Evolutionary conservation across 106 monocot genomes (phyloP).

Genomic region (Dioscorea alata): DNA sequence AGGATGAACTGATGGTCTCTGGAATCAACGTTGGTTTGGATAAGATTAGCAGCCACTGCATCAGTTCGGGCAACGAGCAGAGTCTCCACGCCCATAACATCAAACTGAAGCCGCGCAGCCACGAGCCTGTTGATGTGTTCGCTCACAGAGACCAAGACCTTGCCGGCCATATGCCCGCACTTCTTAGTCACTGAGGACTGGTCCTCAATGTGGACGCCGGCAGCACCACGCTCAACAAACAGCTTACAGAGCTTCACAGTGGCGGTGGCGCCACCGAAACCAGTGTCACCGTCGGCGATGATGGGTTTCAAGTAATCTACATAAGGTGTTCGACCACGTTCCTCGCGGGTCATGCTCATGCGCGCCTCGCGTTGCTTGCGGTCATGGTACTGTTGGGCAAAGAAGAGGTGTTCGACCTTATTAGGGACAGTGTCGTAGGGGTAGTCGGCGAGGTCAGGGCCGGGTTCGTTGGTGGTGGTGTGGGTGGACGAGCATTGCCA

Average conservation of each 20-base stretch:
- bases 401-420: slow-evolving; percentile 93
- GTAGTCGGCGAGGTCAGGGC: slow-evolving; percentile 94
- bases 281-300: slow-evolving; percentile 87
- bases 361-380: slow-evolving; percentile 80
- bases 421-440: slow-evolving; percentile 97
- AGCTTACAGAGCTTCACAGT: slow-evolving; percentile 97
- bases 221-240: slow-evolving; percentile 93
- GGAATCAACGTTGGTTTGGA: slow-evolving; percentile 81
- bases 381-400: slow-evolving; percentile 90
- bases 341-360: slow-evolving; percentile 58
- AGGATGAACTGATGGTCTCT: slow-evolving; percentile 96
- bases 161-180: slow-evolving; percentile 98
- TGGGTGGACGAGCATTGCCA: slow-evolving; percentile 99
- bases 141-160: slow-evolving; percentile 60
- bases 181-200: slow-evolving; percentile 92
- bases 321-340: slow-evolving; percentile 53
- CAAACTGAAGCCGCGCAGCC: slow-evolving; percentile 83
- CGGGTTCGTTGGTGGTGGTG: slow-evolving; percentile 88
- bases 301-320: slow-evolving; percentile 86
- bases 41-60: slow-evolving; percentile 72
- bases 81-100: slow-evolving; percentile 88
- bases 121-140: slow-evolving; percentile 93
- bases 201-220: slow-evolving; percentile 90
- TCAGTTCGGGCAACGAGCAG: slow-evolving; percentile 80
- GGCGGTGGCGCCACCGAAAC: slow-evolving; percentile 85